A percentile compares a stretch with the other conserved stretches of the same genome.
phyloP scores from a whole-genome alignment of 768 basidiomycete genomes.

The Pulveroboletus sp. region DNA sequence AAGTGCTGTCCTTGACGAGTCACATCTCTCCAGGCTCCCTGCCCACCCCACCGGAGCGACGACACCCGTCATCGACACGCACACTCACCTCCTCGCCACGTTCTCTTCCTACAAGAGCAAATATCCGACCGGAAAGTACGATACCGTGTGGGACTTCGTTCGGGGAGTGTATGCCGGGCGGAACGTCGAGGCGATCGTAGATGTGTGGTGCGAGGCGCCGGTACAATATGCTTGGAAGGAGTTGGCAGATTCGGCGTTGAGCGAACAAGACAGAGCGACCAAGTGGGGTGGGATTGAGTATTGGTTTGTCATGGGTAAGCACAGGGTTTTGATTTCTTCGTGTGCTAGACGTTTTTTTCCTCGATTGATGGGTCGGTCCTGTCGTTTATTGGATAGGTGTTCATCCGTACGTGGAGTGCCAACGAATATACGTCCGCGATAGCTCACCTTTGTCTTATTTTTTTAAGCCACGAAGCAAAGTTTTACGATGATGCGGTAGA shows the following conservation, averaged over 20 bases:
- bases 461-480: conserved; percentile 64
- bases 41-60: conserved; percentile 15
- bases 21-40: conserved; percentile 31
- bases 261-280: conserved; percentile 39
- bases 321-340: not conserved
- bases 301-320: conserved; percentile 77
- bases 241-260: conserved; percentile 66
- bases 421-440: no score
- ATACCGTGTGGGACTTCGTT: conserved; percentile 65
- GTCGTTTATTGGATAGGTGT: conserved; percentile 44
- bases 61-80: conserved; percentile 68
- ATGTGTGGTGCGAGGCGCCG: conserved; percentile 88
- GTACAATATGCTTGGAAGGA: conserved; percentile 59
- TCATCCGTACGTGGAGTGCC: conserved; percentile 52
- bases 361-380: no score
- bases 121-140: conserved; percentile 53
- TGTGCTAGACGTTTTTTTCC: no score
- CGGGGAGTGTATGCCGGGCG: conserved; percentile 53
- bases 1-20: conserved; percentile 25
- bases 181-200: conserved; percentile 64
- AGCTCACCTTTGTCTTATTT: not conserved
- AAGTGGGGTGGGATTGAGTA: conserved; percentile 71
- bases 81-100: conserved; percentile 78
- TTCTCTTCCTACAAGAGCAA: conserved; percentile 56
- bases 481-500: conserved; percentile 66